Evolutionary conservation across 78 protist species (phyloP), one percentile per base, ranked within the genome.

Genomic region (Dictyostelium brefeldianum): DNA sequence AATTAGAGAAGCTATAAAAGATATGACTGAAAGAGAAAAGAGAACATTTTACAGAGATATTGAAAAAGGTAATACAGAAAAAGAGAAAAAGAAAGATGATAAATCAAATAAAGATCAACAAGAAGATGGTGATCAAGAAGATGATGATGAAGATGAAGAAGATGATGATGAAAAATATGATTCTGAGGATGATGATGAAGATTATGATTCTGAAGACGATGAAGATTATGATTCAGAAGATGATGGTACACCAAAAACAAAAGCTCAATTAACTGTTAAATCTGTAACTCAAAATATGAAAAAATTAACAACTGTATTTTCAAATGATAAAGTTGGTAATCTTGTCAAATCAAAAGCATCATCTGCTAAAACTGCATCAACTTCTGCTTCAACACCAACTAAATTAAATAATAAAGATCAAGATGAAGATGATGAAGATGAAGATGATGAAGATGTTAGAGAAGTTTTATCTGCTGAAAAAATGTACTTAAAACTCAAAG

Each of bases 11-110:
- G 57, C 83, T 51, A 27, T 96, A 22, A 84, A 53, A 73, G 53
- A 20, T 18, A 90, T 95, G 94, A 83, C 89, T 47, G 97, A 95
- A 75, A 89, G 97, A 75, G 95, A 95, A 29, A 74, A 93, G 56
- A 94, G 96, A 77, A 77, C 94, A 14, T 87, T 94, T 65, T 87
- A 43, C 50, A 82, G 96, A 69, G 80, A 84, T 50, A 20, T 87
- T 1, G 96, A 94, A 57, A 92, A 82, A 84, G 36, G 18, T 36
- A 41, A 73, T 27, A 29, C n/a, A 67, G 83, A 78, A 14, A 31
- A 29, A 41, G 77, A 50, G 11, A 75, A 94, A 15, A 18, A 67
- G 25, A 62, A 81, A 14, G 79, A 57, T 4, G 80, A 51, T 0
- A 31, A 78, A 17, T 18, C 18, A 17, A 54, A 83, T 31, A 50